Conservation (phyloP, 2,329 filamentous ascomycete species). For the Neonectria faginata region DNA sequence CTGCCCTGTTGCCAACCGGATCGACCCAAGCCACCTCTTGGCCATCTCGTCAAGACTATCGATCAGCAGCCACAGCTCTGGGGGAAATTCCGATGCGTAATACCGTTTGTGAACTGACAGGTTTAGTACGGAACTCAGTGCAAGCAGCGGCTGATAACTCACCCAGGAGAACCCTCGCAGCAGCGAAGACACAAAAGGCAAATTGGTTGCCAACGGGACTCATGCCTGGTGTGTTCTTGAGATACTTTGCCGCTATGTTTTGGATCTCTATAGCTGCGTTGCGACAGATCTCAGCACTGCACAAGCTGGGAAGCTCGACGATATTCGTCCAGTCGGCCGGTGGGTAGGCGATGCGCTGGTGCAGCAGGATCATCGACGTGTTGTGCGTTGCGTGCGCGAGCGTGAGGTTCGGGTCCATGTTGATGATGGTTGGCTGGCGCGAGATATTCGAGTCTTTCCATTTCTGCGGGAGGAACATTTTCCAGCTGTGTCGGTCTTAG, state of each 20-base stretch:
- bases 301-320: slow-evolving; percentile 17
- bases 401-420: slow-evolving; percentile 24
- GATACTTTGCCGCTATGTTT: slow-evolving; percentile 21
- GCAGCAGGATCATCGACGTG: slow-evolving; percentile 20
- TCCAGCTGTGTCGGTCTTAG: slow-evolving; percentile 12
- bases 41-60: slow-evolving; percentile 22
- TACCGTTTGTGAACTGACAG: slow-evolving; percentile 17
- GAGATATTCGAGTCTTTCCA: slow-evolving; percentile 28
- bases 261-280: slow-evolving; percentile 24
- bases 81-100: slow-evolving; percentile 16
- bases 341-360: slow-evolving; percentile 26
- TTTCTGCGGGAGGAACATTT: slow-evolving; percentile 23
- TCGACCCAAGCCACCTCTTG: slow-evolving; percentile 16
- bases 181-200: slow-evolving; percentile 24
- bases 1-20: neutral
- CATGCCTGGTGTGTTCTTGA: slow-evolving; percentile 11
- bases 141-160: neutral
- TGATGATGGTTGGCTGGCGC: slow-evolving; percentile 18
- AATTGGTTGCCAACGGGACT: slow-evolving; percentile 20
- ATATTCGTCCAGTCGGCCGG: slow-evolving; percentile 18
- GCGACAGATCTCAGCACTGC: slow-evolving; percentile 18
- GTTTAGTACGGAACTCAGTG: neutral
- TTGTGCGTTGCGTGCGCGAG: slow-evolving; percentile 23
- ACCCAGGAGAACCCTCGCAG: slow-evolving; percentile 20
- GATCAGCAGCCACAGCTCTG: slow-evolving; percentile 18